phyloP scores from a whole-genome alignment of 2,329 filamentous ascomycete species.

The Botrytis sinoallii region DNA sequence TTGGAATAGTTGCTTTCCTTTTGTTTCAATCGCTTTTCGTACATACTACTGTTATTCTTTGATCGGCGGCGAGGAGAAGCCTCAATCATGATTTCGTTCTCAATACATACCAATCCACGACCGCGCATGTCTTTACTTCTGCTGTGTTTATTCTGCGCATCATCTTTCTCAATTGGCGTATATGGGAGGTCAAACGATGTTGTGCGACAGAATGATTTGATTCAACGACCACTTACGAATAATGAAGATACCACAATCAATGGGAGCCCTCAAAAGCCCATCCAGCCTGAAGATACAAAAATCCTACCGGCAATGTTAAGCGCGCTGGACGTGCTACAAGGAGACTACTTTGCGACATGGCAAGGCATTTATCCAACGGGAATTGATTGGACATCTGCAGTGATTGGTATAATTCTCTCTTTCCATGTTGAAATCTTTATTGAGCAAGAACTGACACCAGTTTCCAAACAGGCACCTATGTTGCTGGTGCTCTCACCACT shows the following conservation, averaged over 20 bases:
- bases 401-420: conserved; percentile 45
- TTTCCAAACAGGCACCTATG: conserved; percentile 58
- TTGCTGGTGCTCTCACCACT: conserved; percentile 70
- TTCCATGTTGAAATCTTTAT: background rate
- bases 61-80: background rate
- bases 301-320: conserved; percentile 41
- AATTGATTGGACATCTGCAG: conserved; percentile 93
- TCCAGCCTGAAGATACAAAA: conserved; percentile 8
- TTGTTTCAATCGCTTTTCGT: background rate
- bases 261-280: conserved; percentile 8
- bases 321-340: conserved; percentile 73
- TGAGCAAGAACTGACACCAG: background rate
- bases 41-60: background rate
- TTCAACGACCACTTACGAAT: conserved; percentile 13
- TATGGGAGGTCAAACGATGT: background rate
- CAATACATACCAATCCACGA: background rate
- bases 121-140: conserved; percentile 7
- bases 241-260: background rate
- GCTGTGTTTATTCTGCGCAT: conserved; percentile 1
- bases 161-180: conserved; percentile 8
- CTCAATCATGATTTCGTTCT: conserved; percentile 4
- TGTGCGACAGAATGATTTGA: conserved; percentile 7
- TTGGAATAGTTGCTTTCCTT: background rate
- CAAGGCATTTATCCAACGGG: conserved; percentile 78
- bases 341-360: conserved; percentile 72